Conservation (phyloP, 805 yeast species). For the Yarrowia sp. region DNA sequence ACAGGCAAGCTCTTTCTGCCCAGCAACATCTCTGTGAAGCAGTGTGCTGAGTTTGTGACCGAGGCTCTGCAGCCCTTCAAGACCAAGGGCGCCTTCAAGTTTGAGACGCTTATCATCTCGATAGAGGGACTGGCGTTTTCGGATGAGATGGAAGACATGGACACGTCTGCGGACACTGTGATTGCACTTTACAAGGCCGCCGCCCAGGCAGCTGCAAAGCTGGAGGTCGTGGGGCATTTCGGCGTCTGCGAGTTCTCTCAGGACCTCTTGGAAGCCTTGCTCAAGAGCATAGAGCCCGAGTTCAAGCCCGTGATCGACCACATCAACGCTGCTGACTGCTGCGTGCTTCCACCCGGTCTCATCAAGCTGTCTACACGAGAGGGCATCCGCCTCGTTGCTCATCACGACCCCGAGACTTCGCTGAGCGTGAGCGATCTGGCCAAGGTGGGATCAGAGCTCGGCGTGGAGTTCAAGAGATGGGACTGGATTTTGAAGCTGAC, state of each 20-base stretch:
- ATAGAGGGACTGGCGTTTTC: constrained; percentile 36
- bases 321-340: constrained; percentile 40
- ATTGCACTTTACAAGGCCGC: constrained; percentile 32
- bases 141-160: constrained; percentile 34
- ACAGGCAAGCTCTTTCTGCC: constrained; percentile 33
- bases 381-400: constrained; percentile 37
- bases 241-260: constrained; percentile 39
- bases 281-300: constrained; percentile 27
- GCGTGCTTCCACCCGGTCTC: constrained; percentile 40
- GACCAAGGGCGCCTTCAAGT: constrained; percentile 19
- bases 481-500: constrained; percentile 34
- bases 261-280: constrained; percentile 31
- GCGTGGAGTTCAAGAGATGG: constrained; percentile 27
- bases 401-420: constrained; percentile 38
- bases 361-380: constrained; percentile 34
- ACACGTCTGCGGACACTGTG: constrained; percentile 28
- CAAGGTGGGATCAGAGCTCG: constrained; percentile 24
- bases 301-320: constrained; percentile 35
- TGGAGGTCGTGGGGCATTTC: constrained; percentile 28
- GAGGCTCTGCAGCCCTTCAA: constrained; percentile 28
- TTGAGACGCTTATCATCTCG: constrained; percentile 31
- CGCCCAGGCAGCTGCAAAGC: constrained; percentile 27
- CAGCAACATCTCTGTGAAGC: constrained; percentile 9
- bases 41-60: not conserved
- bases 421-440: constrained; percentile 29